Conservation (phyloP, 495 filamentous ascomycete genomes). For the Pseudevernia furfuracea region DNA sequence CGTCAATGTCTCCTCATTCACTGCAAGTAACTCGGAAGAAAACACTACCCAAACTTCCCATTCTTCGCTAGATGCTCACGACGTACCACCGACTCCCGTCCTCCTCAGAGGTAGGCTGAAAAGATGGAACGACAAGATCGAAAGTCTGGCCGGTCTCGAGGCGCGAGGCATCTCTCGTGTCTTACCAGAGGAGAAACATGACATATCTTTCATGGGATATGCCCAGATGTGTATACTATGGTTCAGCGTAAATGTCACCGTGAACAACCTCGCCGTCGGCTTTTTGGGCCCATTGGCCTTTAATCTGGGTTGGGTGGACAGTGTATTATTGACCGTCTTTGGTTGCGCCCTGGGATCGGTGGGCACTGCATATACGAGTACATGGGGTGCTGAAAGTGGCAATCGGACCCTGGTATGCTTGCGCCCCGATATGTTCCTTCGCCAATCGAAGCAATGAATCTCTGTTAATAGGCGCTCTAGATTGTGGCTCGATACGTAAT, state of each 20-base stretch:
- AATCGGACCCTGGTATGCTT: constrained; percentile 49
- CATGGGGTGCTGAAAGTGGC: constrained; percentile 62
- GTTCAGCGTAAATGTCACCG: constrained; percentile 66
- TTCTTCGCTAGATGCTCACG: not conserved
- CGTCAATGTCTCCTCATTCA: constrained; percentile 6
- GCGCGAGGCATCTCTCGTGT: constrained; percentile 62
- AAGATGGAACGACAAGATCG: constrained; percentile 29
- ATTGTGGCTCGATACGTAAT: constrained; percentile 54
- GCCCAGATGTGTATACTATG: constrained; percentile 61
- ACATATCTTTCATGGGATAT: constrained; percentile 32
- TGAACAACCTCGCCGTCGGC: constrained; percentile 67
- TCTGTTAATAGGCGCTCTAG: not conserved
- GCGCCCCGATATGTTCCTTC: not conserved
- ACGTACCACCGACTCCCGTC: constrained; percentile 27
- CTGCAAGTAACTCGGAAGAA: not conserved
- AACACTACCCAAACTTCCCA: not conserved
- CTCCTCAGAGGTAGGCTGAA: constrained; percentile 10
- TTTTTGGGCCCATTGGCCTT: constrained; percentile 60
- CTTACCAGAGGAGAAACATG: constrained; percentile 43
- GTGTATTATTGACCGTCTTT: constrained; percentile 53
- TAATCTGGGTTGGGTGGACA: constrained; percentile 57
- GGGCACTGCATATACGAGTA: constrained; percentile 58
- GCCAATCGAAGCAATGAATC: not conserved
- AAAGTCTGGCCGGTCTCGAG: constrained; percentile 50
- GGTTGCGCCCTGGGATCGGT: constrained; percentile 51